A percentile compares a stretch with the other conserved stretches of the same genome.
These are phyloP conservation scores for Fusarium longipes DNA, from an alignment of 2,329 filamentous ascomycete genomes.

Conservation along the genomic window DNA sequence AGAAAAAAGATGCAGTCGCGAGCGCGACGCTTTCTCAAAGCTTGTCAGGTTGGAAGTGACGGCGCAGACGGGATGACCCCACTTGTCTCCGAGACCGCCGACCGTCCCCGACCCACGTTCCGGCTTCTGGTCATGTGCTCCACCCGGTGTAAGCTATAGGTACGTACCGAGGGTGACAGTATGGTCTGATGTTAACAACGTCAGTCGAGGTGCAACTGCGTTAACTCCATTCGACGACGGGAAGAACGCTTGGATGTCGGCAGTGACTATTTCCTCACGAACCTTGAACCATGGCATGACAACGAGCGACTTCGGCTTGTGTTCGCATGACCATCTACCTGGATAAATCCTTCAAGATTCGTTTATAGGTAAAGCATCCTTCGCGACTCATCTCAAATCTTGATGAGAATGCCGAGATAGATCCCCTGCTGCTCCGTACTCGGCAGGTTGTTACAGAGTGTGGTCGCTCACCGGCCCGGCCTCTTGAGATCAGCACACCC, in stretches of 20 bases:
- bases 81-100: conserved; percentile 34
- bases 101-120: conserved; percentile 18
- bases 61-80: conserved; percentile 20
- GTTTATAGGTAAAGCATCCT: conserved; percentile 4
- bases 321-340: conserved; percentile 6
- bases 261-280: not conserved
- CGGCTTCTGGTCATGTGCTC: conserved; percentile 15
- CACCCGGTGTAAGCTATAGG: conserved; percentile 9
- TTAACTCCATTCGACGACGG: not conserved
- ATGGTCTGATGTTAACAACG: conserved; percentile 21
- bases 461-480: conserved; percentile 33
- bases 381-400: not conserved
- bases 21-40: not conserved
- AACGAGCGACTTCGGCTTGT: conserved; percentile 28
- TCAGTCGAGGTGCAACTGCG: conserved; percentile 28
- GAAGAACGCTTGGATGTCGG: not conserved
- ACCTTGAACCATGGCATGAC: not conserved
- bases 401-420: conserved; percentile 19
- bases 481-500: conserved; percentile 32
- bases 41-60: conserved; percentile 8
- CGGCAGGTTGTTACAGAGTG: conserved; percentile 3
- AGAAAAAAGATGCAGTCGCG: conserved; percentile 6
- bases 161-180: conserved; percentile 21
- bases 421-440: conserved; percentile 17
- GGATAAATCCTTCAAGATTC: conserved; percentile 11